These are phyloP conservation scores for Porogramme epimiltina DNA, from an alignment of 1,284 basidiomycete genomes.

Conservation along the genomic window DNA sequence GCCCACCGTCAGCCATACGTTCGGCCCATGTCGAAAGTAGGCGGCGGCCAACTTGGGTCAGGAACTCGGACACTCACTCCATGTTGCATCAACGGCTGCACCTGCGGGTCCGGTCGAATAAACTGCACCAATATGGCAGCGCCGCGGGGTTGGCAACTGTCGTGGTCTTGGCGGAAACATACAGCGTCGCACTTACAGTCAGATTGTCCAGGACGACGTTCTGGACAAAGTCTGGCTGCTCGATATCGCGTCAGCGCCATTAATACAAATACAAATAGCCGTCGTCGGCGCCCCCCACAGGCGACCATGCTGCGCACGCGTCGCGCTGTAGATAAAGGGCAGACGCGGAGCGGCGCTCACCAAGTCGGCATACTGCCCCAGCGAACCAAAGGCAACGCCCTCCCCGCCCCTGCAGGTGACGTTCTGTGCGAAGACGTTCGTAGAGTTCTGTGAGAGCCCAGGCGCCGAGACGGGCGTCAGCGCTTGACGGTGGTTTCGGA, in stretches of 20 bases:
- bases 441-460: conserved; percentile 46
- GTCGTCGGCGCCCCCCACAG: neutral
- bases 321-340: neutral
- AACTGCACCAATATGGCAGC: conserved; percentile 33
- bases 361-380: conserved; percentile 61
- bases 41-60: no score
- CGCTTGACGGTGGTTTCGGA: neutral
- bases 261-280: neutral
- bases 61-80: conserved; percentile 47
- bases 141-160: neutral
- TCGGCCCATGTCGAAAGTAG: no score
- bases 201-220: conserved; percentile 57
- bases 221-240: conserved; percentile 55
- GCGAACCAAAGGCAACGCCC: conserved; percentile 64
- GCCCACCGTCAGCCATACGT: neutral
- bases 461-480: neutral
- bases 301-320: neutral
- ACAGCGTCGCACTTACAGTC: conserved; percentile 36
- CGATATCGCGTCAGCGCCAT: neutral
- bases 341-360: conserved; percentile 32
- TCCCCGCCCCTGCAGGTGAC: conserved; percentile 64
- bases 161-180: no score
- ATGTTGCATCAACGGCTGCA: conserved; percentile 57
- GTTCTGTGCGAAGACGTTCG: conserved; percentile 52
- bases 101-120: conserved; percentile 43